Evolutionary conservation across 2,329 filamentous ascomycete genomes (phyloP), one percentile per base, ranked within the genome.

Genomic region (Echinosphaeria canescens): DNA sequence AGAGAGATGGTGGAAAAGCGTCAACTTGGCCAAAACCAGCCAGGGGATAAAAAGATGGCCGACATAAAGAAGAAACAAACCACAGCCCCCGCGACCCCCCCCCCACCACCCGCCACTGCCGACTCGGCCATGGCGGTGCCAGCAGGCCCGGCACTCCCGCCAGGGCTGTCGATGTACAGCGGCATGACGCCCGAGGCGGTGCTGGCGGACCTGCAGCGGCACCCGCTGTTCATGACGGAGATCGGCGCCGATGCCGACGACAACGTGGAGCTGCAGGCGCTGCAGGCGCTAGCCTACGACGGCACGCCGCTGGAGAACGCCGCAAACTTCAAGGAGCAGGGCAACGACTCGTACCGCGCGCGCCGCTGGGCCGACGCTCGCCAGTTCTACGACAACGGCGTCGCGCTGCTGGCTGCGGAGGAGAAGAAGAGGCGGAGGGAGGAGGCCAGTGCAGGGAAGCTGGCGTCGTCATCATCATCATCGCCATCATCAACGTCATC

Each of bases 151-250:
- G 47, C 50, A 27, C 51, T 64, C 14, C 56, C 61, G 3, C 57
- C 59, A 0, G 49, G 42, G 4, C 45, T 52, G 29, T 48, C 50
- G 13, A 36, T 47, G 34, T 42, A 41, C 30, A 40, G 39, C 14
- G 46, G 51, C 37, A 61, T 58, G 46, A 58, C 61, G 4, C 48
- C 59, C 3, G 61, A 64, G 20, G 62, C 69, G 38, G 55, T 68
- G 18, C 45, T 60, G 30, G 56, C 56, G 8, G 63, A 69, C 26
- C 48, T 70, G 23, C 65, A 66, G 44, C 56, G 57, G 43, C 63
- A 57, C 17, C 88, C 88, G 5, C 62, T 98, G 20, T 98, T 98
- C 59, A 98, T 98, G 88, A 95, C 82, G 16, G 73, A 79, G 37
- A 60, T 93, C 18, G 79, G 26, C 4, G 11, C 28, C 11, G n/a